Evolutionary conservation across 768 basidiomycete genomes (phyloP).

Genomic region (Cystobasidium ongulense): DNA sequence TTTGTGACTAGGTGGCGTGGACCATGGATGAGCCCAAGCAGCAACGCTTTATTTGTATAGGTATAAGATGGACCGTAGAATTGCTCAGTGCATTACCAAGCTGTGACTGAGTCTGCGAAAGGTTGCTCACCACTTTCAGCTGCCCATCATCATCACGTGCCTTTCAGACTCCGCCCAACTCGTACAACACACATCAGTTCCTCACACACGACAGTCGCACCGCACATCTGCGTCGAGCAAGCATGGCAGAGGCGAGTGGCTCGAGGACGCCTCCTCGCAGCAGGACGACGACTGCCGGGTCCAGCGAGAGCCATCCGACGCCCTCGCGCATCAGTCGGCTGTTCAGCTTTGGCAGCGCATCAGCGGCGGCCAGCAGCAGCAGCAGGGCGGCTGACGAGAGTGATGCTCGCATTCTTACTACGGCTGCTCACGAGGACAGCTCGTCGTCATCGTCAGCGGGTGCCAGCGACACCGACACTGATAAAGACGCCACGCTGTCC

Average conservation of each 20-base stretch:
- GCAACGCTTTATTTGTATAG: no score
- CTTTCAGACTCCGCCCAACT: background rate
- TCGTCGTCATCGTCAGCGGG: background rate
- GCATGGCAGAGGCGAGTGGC: background rate
- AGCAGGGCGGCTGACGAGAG: background rate
- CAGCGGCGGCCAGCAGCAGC: background rate
- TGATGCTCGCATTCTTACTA: background rate
- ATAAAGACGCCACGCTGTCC: background rate
- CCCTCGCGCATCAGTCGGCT: conserved; percentile 1
- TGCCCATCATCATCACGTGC: background rate
- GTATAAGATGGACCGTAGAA: no score
- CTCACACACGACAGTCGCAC: background rate
- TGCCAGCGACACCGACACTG: background rate
- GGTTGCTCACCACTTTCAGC: no score
- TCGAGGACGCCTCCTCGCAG: background rate
- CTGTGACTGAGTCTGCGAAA: no score
- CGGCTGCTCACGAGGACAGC: background rate
- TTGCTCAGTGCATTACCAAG: no score
- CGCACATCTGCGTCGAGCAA: background rate
- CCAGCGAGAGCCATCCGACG: background rate
- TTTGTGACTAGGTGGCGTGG: no score
- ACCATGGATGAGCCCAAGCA: no score
- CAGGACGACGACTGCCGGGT: background rate
- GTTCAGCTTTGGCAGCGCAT: background rate
- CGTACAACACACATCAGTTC: background rate